Base-by-base conservation (phyloP, 2,329 filamentous ascomycete species). In the Colletotrichum simmondsii region DNA sequence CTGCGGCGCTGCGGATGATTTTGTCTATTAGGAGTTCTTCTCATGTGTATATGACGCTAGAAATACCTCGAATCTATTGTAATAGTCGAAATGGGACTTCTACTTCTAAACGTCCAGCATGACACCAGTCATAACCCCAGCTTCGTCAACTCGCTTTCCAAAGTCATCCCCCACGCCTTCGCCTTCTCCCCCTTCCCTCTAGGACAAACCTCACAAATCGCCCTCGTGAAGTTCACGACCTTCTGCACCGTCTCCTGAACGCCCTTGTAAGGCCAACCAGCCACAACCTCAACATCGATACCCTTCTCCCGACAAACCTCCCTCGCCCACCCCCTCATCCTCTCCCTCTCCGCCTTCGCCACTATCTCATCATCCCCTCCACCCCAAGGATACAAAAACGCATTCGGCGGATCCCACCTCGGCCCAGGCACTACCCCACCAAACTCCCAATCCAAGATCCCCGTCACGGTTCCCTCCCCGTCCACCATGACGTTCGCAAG, bases 361-460 rank as follows among this genome's bases (percentile, higher is more conserved):
- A n/a, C 46, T n/a, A 12, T 24, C 57, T 68, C 65, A 54, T 68
- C 42, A 30, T 49, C 57, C 2, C 28, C 57, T 6, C 42, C 65
- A 14, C 65, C 65, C 65, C 65, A 68, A 26, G 65, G 65, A 24
- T 56, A 68, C 57, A 68, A 42, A 12, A 68, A 61, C 10, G 65
- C 65, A 14, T 68, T 68, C 10, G 65, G 65, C 49, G 65, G 65
- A 24, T 68, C 65, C 65, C 65, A 68, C 12, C 65, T 19, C 57
- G 57, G 65, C 24, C 65, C 65, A 1, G 65, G 65, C 57, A 68
- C 65, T 6, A 68, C 65, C 6, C 64, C 64, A 3, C 37, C 64
- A 35, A 66, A 85, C 68, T 87, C 83, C 83, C 84, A 87, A 71
- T 86, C 84, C 5, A 86, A 58, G 0, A 86, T 60, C 10, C 75